These are phyloP conservation scores for Actinidia chinensis DNA, from an alignment of 179 eudicot species.

Conservation along the genomic window DNA sequence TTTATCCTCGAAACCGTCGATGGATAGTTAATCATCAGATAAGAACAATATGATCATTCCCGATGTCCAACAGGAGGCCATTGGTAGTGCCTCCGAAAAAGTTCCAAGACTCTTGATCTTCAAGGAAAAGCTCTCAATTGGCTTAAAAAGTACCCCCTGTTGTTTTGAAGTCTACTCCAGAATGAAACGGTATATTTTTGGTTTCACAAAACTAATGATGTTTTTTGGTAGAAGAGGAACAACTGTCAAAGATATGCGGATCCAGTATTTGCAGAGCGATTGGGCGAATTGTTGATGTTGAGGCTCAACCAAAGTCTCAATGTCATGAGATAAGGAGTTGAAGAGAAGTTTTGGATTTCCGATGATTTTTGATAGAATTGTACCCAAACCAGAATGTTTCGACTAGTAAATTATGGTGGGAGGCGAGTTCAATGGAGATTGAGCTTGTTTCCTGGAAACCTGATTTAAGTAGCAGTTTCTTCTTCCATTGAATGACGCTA, in stretches of 20 bases:
- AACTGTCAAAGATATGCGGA: conserved; percentile 61
- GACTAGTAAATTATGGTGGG: conserved; percentile 73
- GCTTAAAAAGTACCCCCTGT: conserved; percentile 91
- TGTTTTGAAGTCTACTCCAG: conserved; percentile 74
- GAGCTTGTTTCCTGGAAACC: conserved; percentile 74
- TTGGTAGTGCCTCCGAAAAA: conserved; percentile 72
- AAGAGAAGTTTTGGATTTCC: conserved; percentile 83
- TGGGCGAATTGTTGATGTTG: conserved; percentile 87
- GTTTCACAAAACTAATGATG: conserved; percentile 74
- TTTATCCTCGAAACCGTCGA: conserved; percentile 68
- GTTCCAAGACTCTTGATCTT: conserved; percentile 87
- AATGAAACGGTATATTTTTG: conserved; percentile 55
- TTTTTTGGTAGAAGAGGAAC: conserved; percentile 78
- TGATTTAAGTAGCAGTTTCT: conserved; percentile 69
- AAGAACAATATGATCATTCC: conserved; percentile 75
- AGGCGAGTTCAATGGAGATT: conserved; percentile 75
- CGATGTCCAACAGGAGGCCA: conserved; percentile 62
- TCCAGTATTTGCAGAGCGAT: conserved; percentile 56
- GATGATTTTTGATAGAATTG: conserved; percentile 89
- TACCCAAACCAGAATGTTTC: conserved; percentile 82
- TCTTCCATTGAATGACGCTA: no score
- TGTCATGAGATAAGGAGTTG: conserved; percentile 62
- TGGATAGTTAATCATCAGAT: conserved; percentile 94
- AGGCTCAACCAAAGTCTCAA: conserved; percentile 64
- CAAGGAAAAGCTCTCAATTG: conserved; percentile 90